Conservation (phyloP, 2,329 filamentous ascomycete species). For the Pyrenochaeta sp. region DNA sequence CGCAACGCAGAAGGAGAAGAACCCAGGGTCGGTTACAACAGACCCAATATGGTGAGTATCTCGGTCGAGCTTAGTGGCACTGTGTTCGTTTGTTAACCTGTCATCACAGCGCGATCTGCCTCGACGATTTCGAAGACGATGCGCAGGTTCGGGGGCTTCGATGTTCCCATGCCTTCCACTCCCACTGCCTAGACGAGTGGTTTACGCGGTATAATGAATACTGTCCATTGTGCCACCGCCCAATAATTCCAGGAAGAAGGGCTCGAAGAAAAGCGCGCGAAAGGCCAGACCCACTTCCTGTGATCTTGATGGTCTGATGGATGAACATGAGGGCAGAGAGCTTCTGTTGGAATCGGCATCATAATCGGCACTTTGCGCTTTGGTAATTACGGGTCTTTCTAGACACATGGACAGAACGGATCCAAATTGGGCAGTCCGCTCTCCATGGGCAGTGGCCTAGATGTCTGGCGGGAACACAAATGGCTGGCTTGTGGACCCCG, state of each 20-base stretch:
- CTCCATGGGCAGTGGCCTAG: constrained; percentile 1
- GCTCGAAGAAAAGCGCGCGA: constrained; percentile 13
- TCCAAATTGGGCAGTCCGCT: neutral
- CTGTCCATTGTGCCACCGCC: constrained; percentile 48
- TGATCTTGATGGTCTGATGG: constrained; percentile 36
- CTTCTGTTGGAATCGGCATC: no score
- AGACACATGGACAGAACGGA: no score
- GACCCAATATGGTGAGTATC: constrained; percentile 38
- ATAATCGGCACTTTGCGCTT: no score
- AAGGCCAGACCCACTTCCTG: constrained; percentile 17
- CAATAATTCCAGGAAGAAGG: constrained; percentile 40
- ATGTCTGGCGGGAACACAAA: neutral
- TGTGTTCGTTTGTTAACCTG: no score
- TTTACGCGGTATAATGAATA: constrained; percentile 46
- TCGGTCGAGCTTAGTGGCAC: no score
- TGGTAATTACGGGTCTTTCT: no score
- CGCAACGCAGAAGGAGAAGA: constrained; percentile 28
- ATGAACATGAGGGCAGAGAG: neutral
- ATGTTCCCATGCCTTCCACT: constrained; percentile 48
- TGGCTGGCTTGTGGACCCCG: neutral
- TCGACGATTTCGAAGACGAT: constrained; percentile 43
- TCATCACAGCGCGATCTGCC: constrained; percentile 46
- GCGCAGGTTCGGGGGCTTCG: constrained; percentile 44
- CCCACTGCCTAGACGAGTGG: constrained; percentile 48
- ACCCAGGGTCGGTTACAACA: constrained; percentile 17